These are phyloP conservation scores for Rhizopogon vinicolor DNA, from an alignment of 768 basidiomycete genomes.

Conservation along the genomic window DNA sequence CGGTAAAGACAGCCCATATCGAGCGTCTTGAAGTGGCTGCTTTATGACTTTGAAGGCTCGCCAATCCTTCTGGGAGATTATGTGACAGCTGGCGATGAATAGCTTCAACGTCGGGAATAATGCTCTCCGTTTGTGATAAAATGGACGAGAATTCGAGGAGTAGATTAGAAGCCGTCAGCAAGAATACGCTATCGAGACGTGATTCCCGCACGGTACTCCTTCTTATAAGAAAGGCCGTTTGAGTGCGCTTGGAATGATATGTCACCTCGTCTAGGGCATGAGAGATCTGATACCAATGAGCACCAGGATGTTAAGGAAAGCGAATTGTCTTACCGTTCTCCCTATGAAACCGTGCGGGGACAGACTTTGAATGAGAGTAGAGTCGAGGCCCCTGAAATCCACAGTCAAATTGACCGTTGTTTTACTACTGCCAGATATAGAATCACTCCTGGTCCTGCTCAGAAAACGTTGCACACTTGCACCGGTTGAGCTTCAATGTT, in stretches of 20 bases:
- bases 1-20: background rate
- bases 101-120: conserved; percentile 12
- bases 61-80: background rate
- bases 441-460: background rate
- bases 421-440: background rate
- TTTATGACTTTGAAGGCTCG: background rate
- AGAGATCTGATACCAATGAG: conserved; percentile 16
- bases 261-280: conserved; percentile 26
- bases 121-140: conserved; percentile 13
- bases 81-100: conserved; percentile 11
- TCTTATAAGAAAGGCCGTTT: background rate
- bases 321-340: conserved; percentile 17
- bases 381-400: conserved; percentile 8
- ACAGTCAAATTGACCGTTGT: conserved; percentile 15
- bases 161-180: conserved; percentile 25
- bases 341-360: conserved; percentile 21
- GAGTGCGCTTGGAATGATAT: conserved; percentile 10
- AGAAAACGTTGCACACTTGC: conserved; percentile 10
- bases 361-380: conserved; percentile 19
- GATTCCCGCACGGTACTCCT: conserved; percentile 3
- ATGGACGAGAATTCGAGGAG: conserved; percentile 28
- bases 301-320: background rate
- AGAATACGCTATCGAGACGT: conserved; percentile 21
- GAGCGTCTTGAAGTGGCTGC: conserved; percentile 5
- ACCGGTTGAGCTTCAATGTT: background rate